Evolutionary conservation across 2,329 filamentous ascomycete species (phyloP).

Genomic region (Trichoderma citrinoviride): DNA sequence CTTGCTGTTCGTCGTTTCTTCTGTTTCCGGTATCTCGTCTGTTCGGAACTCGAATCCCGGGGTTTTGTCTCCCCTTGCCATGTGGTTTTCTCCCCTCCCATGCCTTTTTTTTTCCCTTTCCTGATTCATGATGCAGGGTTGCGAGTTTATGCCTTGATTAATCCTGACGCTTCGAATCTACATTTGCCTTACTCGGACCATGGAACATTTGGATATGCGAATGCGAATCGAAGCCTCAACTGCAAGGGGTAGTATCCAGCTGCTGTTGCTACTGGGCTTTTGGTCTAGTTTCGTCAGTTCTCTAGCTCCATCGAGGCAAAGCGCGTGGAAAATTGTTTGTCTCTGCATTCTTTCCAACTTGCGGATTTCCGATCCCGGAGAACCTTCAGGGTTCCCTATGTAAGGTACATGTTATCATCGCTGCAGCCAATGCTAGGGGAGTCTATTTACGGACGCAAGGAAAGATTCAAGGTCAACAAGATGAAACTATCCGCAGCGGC

Average conservation of each 20-base stretch:
- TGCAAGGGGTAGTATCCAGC: not conserved
- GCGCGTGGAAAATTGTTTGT: not conserved
- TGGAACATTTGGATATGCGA: no score
- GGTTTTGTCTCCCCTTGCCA: not conserved
- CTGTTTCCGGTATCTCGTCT: not conserved
- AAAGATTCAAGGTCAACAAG: not conserved
- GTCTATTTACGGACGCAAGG: not conserved
- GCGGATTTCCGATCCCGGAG: not conserved
- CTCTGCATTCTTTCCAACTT: not conserved
- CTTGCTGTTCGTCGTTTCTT: no score
- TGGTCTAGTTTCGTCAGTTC: not conserved
- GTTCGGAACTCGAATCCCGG: not conserved
- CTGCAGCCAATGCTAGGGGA: no score
- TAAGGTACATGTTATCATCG: no score
- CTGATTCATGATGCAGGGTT: no score
- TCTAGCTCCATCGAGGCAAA: conserved; percentile 1
- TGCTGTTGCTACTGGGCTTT: not conserved
- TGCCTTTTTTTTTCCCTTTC: not conserved
- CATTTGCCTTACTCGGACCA: no score
- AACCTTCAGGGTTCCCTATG: no score
- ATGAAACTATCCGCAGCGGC: not conserved
- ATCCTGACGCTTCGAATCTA: no score
- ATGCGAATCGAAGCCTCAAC: no score
- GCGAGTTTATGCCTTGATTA: no score
- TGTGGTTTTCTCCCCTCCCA: not conserved